These are phyloP conservation scores for Puccinia sorghi DNA, from an alignment of 1,284 basidiomycete genomes.

Conservation along the genomic window DNA sequence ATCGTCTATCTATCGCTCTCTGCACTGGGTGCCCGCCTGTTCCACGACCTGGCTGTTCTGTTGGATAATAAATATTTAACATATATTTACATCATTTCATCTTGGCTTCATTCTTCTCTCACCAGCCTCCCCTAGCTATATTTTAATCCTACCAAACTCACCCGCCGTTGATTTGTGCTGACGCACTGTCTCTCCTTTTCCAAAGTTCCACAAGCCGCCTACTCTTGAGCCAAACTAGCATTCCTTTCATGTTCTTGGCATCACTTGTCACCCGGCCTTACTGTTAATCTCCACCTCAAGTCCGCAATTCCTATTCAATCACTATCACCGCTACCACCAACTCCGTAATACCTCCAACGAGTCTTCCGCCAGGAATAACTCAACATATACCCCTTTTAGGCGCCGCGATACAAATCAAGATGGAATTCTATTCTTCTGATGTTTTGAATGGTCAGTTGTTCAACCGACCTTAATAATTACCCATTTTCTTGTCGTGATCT, in stretches of 20 bases:
- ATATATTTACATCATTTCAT: neutral
- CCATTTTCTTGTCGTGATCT: slow-evolving; percentile 6
- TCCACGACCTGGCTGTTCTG: neutral
- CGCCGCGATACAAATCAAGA: slow-evolving; percentile 32
- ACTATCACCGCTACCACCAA: slow-evolving; percentile 35
- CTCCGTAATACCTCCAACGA: slow-evolving; percentile 21
- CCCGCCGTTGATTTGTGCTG: slow-evolving; percentile 11
- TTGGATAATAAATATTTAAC: neutral
- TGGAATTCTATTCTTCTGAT: slow-evolving; percentile 45
- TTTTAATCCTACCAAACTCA: slow-evolving; percentile 1
- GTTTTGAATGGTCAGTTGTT: slow-evolving; percentile 44
- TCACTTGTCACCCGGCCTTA: slow-evolving; percentile 23
- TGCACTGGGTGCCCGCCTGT: neutral
- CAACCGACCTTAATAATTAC: slow-evolving; percentile 5
- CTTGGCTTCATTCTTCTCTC: slow-evolving; percentile 2
- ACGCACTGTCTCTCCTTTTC: slow-evolving; percentile 13
- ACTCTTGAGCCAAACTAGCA: slow-evolving; percentile 2
- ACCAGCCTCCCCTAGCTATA: neutral
- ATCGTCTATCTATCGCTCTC: slow-evolving; percentile 5
- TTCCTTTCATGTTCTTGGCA: neutral
- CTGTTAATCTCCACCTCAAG: slow-evolving; percentile 38
- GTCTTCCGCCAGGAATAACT: slow-evolving; percentile 22
- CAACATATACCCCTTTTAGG: slow-evolving; percentile 27
- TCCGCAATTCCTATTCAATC: slow-evolving; percentile 32
- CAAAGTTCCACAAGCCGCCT: neutral